Base-by-base conservation (phyloP, 768 basidiomycete species). In the Kwoniella newhampshirensis region DNA sequence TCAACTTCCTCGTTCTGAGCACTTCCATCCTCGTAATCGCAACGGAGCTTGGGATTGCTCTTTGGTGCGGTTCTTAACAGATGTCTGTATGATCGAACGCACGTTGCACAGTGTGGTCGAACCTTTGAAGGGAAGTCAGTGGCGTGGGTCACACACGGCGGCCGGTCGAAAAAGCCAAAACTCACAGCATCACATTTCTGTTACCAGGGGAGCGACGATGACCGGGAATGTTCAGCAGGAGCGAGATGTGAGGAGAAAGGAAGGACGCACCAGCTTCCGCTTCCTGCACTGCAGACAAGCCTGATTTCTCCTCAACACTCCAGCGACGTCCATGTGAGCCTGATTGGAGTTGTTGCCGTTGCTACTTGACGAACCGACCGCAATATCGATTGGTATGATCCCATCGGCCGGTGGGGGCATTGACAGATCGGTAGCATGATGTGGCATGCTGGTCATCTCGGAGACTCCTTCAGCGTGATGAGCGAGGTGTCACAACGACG, bases 111-210 rank as follows among this genome's bases (percentile, higher is more conserved):
- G 37, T 73, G 66, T 13, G 71, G 71, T 51, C 70, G 57, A 30
- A 51, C 48, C 61, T 63, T n/a, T 32, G 36, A 17, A 32, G 6
- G 32, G 6, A 6, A 32, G 32, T 32, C 13, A 32, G 32, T 32
- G 32, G 32, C 32, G 32, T 6, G 13, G 13, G 32, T 32, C 32
- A n/a, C n/a, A n/a, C n/a, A n/a, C n/a, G n/a, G n/a, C n/a, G n/a
- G n/a, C n/a, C n/a, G n/a, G n/a, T n/a, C n/a, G n/a, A n/a, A n/a
- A n/a, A n/a, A 32, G 13, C 6, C 13, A 32, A 32, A 12, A 58
- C 62, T 37, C 42, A 68, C 63, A 4, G 71, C 71, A 62, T 73
- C 71, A 57, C 71, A 73, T 68, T 73, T 73, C 69, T 71, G 45
- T 49, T 23, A 23, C 15, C 9, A n/a, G n/a, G n/a, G n/a, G n/a